Percentiles rank a stretch among this genome's conserved stretches.
Evolutionary conservation across 805 yeast genomes (phyloP).

Genomic region (Pichia nakasei): DNA sequence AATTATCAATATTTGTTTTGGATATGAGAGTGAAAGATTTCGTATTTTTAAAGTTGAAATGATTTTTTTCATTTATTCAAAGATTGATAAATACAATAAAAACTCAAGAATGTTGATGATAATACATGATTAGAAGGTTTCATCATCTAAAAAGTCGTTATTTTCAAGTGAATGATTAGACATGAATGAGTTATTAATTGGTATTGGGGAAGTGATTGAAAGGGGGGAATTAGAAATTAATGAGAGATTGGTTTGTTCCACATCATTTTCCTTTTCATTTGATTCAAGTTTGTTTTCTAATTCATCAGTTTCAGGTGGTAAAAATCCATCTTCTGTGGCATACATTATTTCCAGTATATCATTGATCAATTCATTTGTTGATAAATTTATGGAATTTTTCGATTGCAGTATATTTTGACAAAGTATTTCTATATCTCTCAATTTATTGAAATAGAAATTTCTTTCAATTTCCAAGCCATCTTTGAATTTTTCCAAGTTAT

Average conservation of each 20-base stretch:
- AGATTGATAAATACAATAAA: too few relatives aligned
- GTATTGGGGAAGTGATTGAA: neutral
- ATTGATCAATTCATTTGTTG: slow-evolving; percentile 35
- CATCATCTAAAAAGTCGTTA: slow-evolving; percentile 8
- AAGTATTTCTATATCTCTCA: slow-evolving; percentile 80
- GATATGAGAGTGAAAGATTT: neutral
- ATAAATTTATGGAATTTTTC: slow-evolving; percentile 17
- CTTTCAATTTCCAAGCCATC: slow-evolving; percentile 74
- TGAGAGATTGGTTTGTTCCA: neutral
- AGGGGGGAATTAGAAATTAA: neutral
- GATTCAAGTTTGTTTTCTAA: neutral
- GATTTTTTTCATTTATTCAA: neutral
- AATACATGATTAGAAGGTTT: slow-evolving; percentile 3
- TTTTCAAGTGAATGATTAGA: neutral
- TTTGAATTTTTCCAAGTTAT: slow-evolving; percentile 49
- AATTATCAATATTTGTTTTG: neutral
- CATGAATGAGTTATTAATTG: neutral
- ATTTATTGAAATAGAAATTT: slow-evolving; percentile 81
- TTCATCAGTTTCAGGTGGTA: slow-evolving; percentile 36
- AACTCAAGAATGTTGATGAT: too few relatives aligned
- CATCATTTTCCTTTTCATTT: neutral
- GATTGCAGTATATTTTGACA: slow-evolving; percentile 44
- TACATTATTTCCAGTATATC: slow-evolving; percentile 72
- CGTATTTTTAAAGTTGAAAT: neutral
- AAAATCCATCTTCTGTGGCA: slow-evolving; percentile 78